Evolutionary conservation across 768 basidiomycete genomes (phyloP).

Genomic region (Postia placenta): DNA sequence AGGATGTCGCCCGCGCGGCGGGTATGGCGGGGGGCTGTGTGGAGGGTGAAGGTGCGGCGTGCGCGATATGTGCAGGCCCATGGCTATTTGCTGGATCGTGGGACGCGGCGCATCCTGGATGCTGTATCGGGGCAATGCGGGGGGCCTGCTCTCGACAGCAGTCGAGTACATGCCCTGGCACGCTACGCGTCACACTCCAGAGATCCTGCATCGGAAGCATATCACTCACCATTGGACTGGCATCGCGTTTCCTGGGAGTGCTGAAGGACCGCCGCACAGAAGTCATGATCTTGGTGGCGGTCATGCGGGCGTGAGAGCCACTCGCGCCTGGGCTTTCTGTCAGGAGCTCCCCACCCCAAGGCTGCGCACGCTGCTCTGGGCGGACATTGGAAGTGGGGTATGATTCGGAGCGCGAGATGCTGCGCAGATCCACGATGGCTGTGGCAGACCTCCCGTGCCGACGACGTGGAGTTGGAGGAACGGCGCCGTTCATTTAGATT

Average conservation of each 20-base stretch:
- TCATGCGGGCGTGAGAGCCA: constrained; percentile 8
- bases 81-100: constrained; percentile 71
- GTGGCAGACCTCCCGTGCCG: constrained; percentile 1
- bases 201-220: background rate
- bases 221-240: constrained; percentile 11
- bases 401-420: background rate
- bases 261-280: constrained; percentile 13
- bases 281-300: constrained; percentile 16
- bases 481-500: too few species aligned
- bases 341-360: background rate
- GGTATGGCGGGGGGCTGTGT: constrained; percentile 2
- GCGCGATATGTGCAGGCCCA: constrained; percentile 73
- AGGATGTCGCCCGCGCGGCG: constrained; percentile 1
- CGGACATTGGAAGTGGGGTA: background rate
- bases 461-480: background rate
- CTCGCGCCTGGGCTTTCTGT: constrained; percentile 5
- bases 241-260: constrained; percentile 14
- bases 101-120: constrained; percentile 37
- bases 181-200: constrained; percentile 3
- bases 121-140: constrained; percentile 23
- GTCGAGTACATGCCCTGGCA: constrained; percentile 21
- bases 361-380: background rate
- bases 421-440: background rate
- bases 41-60: constrained; percentile 61
- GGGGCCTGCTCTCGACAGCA: constrained; percentile 18